A percentile compares a stretch with the other conserved stretches of the same genome.
These are phyloP conservation scores for Dactylellina haptotyla DNA, from an alignment of 2,329 filamentous ascomycete genomes.

Conservation along the genomic window DNA sequence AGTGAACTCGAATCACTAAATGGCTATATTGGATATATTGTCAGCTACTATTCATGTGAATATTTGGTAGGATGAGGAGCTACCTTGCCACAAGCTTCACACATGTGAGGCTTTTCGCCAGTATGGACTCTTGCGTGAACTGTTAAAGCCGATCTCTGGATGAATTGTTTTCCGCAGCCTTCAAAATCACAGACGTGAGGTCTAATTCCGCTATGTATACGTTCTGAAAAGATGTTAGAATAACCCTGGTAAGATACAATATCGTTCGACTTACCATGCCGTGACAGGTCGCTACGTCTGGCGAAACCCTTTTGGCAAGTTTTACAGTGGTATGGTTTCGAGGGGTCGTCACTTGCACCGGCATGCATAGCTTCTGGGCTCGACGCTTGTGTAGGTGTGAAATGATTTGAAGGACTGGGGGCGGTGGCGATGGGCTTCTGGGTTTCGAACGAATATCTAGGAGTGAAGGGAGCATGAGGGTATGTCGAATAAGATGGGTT, in stretches of 20 bases:
- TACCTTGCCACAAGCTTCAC: constrained; percentile 95
- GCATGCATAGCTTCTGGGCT: constrained; percentile 62
- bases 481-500: constrained; percentile 43
- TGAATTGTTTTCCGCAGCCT: constrained; percentile 93
- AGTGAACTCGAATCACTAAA: constrained; percentile 97
- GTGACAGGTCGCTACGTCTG: constrained; percentile 87
- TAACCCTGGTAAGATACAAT: background rate
- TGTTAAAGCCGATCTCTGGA: constrained; percentile 92
- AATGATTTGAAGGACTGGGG: constrained; percentile 10
- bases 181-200: constrained; percentile 93
- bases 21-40: constrained; percentile 68
- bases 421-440: constrained; percentile 61
- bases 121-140: constrained; percentile 96
- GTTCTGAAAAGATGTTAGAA: constrained; percentile 69
- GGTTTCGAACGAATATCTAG: constrained; percentile 55
- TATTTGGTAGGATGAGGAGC: background rate
- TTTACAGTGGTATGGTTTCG: constrained; percentile 86
- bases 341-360: constrained; percentile 63
- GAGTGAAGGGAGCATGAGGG: constrained; percentile 41
- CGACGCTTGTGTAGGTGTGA: constrained; percentile 25
- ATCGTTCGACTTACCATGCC: constrained; percentile 78
- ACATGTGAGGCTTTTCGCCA: constrained; percentile 98
- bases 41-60: background rate
- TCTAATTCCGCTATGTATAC: constrained; percentile 89
- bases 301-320: constrained; percentile 93